Evolutionary conservation across 1,284 basidiomycete genomes (phyloP).

Genomic region (Papiliotrema laurentii): DNA sequence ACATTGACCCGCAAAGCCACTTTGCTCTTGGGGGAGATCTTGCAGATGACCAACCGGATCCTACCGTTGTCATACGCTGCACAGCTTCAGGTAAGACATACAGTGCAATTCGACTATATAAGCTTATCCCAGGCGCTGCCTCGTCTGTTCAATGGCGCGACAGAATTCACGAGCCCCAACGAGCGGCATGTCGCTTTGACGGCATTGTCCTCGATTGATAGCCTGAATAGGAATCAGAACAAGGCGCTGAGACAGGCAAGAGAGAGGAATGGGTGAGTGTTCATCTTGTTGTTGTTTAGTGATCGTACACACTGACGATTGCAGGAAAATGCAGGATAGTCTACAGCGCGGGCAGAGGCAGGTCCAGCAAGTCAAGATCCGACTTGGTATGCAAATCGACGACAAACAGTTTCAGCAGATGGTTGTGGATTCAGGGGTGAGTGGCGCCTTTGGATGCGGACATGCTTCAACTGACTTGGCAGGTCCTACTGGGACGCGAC

Average conservation of each 20-base stretch:
- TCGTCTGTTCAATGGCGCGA: conserved; percentile 74
- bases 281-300: background rate
- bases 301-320: background rate
- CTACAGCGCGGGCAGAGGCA: conserved; percentile 82
- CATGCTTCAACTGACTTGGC: conserved; percentile 22
- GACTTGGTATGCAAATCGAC: conserved; percentile 87
- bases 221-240: conserved; percentile 74
- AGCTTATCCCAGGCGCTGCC: conserved; percentile 65
- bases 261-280: conserved; percentile 11
- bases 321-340: conserved; percentile 60
- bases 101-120: background rate
- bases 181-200: conserved; percentile 73
- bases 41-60: conserved; percentile 82
- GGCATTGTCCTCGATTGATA: conserved; percentile 83
- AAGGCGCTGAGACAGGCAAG: conserved; percentile 12
- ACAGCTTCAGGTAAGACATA: conserved; percentile 64
- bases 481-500: conserved; percentile 85
- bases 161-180: conserved; percentile 62
- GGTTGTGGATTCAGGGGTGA: conserved; percentile 76
- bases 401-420: conserved; percentile 79
- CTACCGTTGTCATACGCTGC: conserved; percentile 80
- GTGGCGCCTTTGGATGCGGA: conserved; percentile 7
- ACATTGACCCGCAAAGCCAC: conserved; percentile 80
- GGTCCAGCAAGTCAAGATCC: conserved; percentile 83
- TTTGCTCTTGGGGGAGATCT: conserved; percentile 82